These are phyloP conservation scores for Phyllosticta citriasiana DNA, from an alignment of 2,329 filamentous ascomycete species.

Conservation along the genomic window DNA sequence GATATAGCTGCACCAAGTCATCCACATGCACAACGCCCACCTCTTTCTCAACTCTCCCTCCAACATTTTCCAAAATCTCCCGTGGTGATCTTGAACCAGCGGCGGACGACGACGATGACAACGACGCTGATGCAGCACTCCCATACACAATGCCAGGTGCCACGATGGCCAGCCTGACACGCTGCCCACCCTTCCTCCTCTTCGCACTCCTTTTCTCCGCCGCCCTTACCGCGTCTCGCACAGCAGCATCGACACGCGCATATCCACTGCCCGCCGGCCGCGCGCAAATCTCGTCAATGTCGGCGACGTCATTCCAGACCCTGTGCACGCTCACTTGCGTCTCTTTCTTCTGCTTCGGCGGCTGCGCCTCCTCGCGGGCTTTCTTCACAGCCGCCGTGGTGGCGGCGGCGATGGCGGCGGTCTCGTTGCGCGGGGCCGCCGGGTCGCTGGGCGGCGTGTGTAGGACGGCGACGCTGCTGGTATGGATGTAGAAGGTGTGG, in stretches of 20 bases:
- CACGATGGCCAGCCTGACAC: background rate
- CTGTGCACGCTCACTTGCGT: background rate
- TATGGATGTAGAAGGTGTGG: background rate
- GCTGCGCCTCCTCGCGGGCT: background rate
- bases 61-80: background rate
- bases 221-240: background rate
- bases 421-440: background rate
- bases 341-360: background rate
- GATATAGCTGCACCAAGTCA: background rate
- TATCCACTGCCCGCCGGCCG: background rate
- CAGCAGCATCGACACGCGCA: background rate
- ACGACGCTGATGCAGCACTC: background rate
- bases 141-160: background rate
- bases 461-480: background rate
- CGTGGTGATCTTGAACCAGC: too few species aligned
- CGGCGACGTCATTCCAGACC: conserved; percentile 1
- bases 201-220: background rate
- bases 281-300: background rate
- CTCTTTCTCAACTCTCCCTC: background rate
- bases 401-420: background rate
- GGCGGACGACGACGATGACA: background rate
- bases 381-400: background rate
- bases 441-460: background rate
- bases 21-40: background rate
- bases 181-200: background rate